These are phyloP conservation scores for Vigna nakashimae DNA, from an alignment of 306 rosid genomes.

Conservation along the genomic window DNA sequence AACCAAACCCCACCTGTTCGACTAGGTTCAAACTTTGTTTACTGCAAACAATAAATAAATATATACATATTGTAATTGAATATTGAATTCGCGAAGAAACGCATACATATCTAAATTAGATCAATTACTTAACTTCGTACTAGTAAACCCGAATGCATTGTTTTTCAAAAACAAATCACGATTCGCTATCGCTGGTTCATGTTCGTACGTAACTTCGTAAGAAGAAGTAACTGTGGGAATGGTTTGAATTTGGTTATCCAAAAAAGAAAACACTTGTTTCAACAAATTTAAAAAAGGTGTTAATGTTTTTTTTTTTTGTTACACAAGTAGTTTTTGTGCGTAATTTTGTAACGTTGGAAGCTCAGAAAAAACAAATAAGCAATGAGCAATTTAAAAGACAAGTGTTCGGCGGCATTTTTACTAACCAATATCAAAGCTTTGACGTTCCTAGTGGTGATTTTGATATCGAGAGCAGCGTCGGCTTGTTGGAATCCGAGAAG, in stretches of 20 bases:
- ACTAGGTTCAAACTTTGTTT: neutral
- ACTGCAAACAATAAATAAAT: neutral
- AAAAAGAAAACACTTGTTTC: neutral
- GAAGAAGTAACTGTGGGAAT: no score
- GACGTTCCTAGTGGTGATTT: neutral
- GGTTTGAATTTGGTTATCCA: no score
- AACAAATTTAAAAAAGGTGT: neutral
- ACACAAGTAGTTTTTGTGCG: neutral
- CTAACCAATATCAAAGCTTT: conserved; percentile 45
- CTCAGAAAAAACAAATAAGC: neutral
- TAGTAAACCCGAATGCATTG: no score
- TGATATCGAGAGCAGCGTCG: neutral
- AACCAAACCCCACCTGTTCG: neutral
- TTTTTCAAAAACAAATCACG: no score
- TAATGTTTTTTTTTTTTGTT: no score
- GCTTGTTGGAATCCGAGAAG: conserved; percentile 39
- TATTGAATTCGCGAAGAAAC: neutral
- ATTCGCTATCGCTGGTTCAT: no score
- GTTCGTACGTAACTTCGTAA: no score
- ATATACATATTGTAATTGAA: no score
- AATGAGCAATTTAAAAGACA: neutral
- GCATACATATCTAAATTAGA: no score
- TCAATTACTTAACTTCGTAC: neutral
- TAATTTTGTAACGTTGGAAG: neutral
- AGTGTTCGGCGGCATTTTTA: neutral